These are phyloP conservation scores for Sporothrix inflata DNA, from an alignment of 2,329 filamentous ascomycete species.

Conservation along the genomic window DNA sequence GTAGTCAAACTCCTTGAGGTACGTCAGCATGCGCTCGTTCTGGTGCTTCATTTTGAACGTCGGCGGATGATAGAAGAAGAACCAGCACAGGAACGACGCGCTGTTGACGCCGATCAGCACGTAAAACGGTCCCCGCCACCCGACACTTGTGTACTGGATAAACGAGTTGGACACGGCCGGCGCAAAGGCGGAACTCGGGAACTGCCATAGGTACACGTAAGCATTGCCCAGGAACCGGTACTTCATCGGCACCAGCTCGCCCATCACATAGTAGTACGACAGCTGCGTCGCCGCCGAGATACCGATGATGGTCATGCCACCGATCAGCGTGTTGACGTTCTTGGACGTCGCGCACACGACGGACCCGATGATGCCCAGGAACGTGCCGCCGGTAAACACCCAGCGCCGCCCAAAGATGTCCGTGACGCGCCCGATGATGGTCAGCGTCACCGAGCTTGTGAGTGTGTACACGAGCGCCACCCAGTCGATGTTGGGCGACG, in stretches of 20 bases:
- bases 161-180: conserved; percentile 39
- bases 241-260: conserved; percentile 47
- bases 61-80: conserved; percentile 43
- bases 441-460: conserved; percentile 37
- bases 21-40: conserved; percentile 36
- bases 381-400: conserved; percentile 38
- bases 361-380: conserved; percentile 43
- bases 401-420: conserved; percentile 40
- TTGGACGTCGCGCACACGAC: conserved; percentile 45
- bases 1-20: conserved; percentile 42
- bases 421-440: conserved; percentile 39
- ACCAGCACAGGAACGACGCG: conserved; percentile 38
- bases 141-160: conserved; percentile 36
- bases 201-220: conserved; percentile 42
- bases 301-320: conserved; percentile 44
- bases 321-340: conserved; percentile 44
- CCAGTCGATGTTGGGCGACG: conserved; percentile 38
- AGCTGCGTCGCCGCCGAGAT: conserved; percentile 44
- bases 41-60: conserved; percentile 41
- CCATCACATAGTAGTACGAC: conserved; percentile 44
- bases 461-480: conserved; percentile 40
- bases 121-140: conserved; percentile 41
- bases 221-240: conserved; percentile 41
- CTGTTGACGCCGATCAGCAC: conserved; percentile 40
- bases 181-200: conserved; percentile 39